phyloP scores from a whole-genome alignment of 768 basidiomycete genomes.

The Lactarius quietus region DNA sequence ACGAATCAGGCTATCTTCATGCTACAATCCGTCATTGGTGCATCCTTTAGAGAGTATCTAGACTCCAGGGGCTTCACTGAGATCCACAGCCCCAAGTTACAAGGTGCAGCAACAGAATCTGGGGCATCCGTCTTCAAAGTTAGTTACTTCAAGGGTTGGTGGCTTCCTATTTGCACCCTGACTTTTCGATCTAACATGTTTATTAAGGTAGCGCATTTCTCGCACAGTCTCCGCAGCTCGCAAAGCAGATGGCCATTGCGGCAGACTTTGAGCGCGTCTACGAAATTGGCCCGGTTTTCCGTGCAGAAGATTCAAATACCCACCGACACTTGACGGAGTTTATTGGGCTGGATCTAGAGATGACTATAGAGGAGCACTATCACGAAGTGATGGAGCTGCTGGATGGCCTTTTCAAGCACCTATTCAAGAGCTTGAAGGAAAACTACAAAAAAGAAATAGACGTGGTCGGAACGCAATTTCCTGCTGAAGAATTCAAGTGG shows the following conservation, averaged over 20 bases:
- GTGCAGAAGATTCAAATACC: constrained; percentile 96
- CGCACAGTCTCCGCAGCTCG: constrained; percentile 95
- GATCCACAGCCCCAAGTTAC: constrained; percentile 97
- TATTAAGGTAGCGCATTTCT: constrained; percentile 77
- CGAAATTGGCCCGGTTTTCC: constrained; percentile 95
- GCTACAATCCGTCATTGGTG: constrained; percentile 83
- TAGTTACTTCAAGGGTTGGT: constrained; percentile 89
- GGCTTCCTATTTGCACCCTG: not conserved
- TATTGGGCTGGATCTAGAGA: constrained; percentile 97
- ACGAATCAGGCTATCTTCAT: constrained; percentile 96
- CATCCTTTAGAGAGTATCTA: constrained; percentile 83
- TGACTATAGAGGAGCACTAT: constrained; percentile 98
- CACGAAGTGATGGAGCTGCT: constrained; percentile 95
- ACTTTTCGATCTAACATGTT: not conserved
- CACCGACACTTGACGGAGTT: constrained; percentile 99
- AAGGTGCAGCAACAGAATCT: constrained; percentile 94
- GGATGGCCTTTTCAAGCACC: constrained; percentile 78
- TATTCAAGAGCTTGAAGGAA: constrained; percentile 81
- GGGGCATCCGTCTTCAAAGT: constrained; percentile 99
- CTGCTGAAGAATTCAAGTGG: constrained; percentile 95
- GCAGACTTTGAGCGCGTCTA: constrained; percentile 98
- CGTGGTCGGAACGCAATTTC: constrained; percentile 79
- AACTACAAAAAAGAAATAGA: constrained; percentile 81
- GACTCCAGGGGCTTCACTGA: constrained; percentile 76
- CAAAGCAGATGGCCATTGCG: constrained; percentile 99